These are phyloP conservation scores for Citrus cavaleriei DNA, from an alignment of 345 rosid genomes.

Conservation along the genomic window DNA sequence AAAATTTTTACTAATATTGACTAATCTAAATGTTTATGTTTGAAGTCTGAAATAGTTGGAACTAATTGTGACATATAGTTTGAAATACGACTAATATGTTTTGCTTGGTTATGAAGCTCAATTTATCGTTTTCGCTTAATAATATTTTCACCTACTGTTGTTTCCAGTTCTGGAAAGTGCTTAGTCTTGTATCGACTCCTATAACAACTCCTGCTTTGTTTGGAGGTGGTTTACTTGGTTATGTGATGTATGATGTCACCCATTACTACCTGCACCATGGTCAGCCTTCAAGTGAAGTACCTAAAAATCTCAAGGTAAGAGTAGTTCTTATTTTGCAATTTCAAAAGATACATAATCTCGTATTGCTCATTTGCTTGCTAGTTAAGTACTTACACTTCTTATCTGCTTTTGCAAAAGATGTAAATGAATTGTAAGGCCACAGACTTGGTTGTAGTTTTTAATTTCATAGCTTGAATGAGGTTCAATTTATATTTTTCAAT, in stretches of 20 bases:
- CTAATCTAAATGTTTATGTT: background rate
- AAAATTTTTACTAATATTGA: too few species aligned
- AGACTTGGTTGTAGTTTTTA: background rate
- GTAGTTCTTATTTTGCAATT: background rate
- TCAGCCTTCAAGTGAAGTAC: constrained; percentile 55
- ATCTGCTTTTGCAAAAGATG: background rate
- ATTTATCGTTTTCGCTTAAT: background rate
- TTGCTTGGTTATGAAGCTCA: background rate
- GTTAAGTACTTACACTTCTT: background rate
- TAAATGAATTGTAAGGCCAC: background rate
- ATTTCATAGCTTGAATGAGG: background rate
- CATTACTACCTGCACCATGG: constrained; percentile 97
- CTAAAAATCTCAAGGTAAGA: constrained; percentile 79
- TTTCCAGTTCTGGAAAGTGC: constrained; percentile 71
- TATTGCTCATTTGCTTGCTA: background rate
- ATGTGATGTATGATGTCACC: constrained; percentile 83
- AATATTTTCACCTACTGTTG: background rate
- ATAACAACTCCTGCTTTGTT: constrained; percentile 76
- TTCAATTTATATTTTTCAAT: background rate
- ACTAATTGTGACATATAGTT: background rate
- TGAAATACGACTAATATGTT: background rate
- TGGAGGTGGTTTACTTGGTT: constrained; percentile 87
- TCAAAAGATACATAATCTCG: background rate
- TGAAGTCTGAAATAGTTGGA: background rate
- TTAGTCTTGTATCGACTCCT: constrained; percentile 56